Percentiles rank a stretch among this genome's conserved stretches.
Conservation (phyloP, 768 basidiomycete genomes). For the Kwoniella sp. region DNA sequence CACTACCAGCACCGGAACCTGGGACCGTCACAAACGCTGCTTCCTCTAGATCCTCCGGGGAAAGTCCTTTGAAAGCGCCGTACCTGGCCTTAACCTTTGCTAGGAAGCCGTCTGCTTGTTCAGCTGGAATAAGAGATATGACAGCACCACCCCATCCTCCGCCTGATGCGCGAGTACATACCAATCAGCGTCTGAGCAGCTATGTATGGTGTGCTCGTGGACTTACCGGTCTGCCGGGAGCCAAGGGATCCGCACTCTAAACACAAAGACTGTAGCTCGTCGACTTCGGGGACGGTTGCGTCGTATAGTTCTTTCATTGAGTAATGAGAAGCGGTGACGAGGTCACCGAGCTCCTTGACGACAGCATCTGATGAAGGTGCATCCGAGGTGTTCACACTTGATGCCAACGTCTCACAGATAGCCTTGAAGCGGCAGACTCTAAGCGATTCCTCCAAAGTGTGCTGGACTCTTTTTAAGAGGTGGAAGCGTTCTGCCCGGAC, state of each 20-base stretch:
- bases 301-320: slow-evolving; percentile 72
- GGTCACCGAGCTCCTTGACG: slow-evolving; percentile 61
- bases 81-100: slow-evolving; percentile 66
- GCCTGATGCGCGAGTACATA: slow-evolving; percentile 58
- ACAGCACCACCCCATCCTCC: slow-evolving; percentile 93
- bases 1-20: slow-evolving; percentile 7
- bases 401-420: background rate
- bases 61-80: slow-evolving; percentile 66
- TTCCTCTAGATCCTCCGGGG: slow-evolving; percentile 65
- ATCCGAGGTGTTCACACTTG: background rate
- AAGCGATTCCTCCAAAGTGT: slow-evolving; percentile 77
- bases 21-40: slow-evolving; percentile 6
- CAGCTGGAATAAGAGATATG: slow-evolving; percentile 74
- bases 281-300: slow-evolving; percentile 77
- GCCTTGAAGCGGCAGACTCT: slow-evolving; percentile 61
- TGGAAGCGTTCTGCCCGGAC: slow-evolving; percentile 69
- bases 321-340: slow-evolving; percentile 79
- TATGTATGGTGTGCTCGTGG: background rate
- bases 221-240: slow-evolving; percentile 75
- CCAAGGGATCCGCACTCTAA: slow-evolving; percentile 75
- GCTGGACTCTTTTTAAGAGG: slow-evolving; percentile 76
- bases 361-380: background rate
- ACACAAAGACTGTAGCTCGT: slow-evolving; percentile 69
- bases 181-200: background rate
- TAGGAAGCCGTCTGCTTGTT: slow-evolving; percentile 68